Percentiles rank a stretch among this genome's conserved stretches.
Evolutionary conservation across 108 stramenopile species (phyloP).

Genomic region (Nitzschia inconspicua): DNA sequence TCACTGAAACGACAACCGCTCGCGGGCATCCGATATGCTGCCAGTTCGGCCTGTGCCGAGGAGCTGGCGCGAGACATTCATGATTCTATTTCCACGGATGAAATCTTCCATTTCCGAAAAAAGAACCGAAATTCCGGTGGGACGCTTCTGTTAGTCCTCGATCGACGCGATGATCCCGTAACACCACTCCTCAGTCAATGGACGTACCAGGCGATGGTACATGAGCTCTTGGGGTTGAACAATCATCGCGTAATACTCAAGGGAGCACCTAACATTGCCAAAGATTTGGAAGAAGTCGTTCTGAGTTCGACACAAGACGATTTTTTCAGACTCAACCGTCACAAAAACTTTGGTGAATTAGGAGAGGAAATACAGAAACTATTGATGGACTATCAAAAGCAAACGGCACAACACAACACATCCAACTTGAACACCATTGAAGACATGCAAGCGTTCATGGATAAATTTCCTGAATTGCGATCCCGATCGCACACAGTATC

Average conservation of each 20-base stretch:
- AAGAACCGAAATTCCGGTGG: constrained; percentile 33
- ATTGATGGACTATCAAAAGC: constrained; percentile 92
- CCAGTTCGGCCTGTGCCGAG: constrained; percentile 67
- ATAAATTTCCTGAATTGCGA: constrained; percentile 94
- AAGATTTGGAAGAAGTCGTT: constrained; percentile 97
- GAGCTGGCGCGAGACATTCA: constrained; percentile 79
- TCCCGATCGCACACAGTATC: constrained; percentile 83
- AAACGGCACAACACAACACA: constrained; percentile 77
- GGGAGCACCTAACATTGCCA: constrained; percentile 88
- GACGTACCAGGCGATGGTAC: constrained; percentile 99
- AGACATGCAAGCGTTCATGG: constrained; percentile 99
- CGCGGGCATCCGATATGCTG: constrained; percentile 85
- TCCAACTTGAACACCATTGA: constrained; percentile 87
- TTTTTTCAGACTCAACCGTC: constrained; percentile 90
- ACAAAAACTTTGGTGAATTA: constrained; percentile 97
- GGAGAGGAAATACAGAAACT: constrained; percentile 94
- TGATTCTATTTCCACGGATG: constrained; percentile 77
- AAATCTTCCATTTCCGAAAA: constrained; percentile 92
- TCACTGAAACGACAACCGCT: constrained; percentile 85
- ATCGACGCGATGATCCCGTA: constrained; percentile 98
- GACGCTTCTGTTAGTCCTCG: constrained; percentile 85
- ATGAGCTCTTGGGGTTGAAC: constrained; percentile 96
- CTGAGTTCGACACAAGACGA: constrained; percentile 87
- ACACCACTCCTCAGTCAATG: constrained; percentile 98
- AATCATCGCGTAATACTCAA: constrained; percentile 94